Percentiles rank a stretch among this genome's conserved stretches.
phyloP scores from a whole-genome alignment of 768 basidiomycete species.

The Kwoniella sp. region DNA sequence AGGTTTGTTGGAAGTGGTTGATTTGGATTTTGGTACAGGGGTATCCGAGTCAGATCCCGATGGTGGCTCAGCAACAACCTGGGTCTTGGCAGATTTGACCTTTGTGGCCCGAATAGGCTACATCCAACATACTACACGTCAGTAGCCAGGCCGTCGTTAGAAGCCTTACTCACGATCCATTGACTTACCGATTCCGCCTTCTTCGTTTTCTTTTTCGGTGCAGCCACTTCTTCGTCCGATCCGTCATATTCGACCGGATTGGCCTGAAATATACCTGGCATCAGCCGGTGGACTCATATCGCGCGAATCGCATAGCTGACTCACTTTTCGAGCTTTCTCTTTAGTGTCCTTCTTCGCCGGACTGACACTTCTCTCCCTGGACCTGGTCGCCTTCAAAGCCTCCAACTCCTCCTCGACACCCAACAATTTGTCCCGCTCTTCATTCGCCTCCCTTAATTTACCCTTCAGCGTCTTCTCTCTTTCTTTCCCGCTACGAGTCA shows the following conservation, averaged over 20 bases:
- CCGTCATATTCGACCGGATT: slow-evolving; percentile 27
- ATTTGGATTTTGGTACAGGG: slow-evolving; percentile 8
- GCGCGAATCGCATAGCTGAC: slow-evolving; percentile 5
- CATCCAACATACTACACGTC: background rate
- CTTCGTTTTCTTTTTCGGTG: slow-evolving; percentile 26
- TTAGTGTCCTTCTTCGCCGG: slow-evolving; percentile 9
- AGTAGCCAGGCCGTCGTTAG: too few relatives aligned
- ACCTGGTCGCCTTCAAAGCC: slow-evolving; percentile 6
- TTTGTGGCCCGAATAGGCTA: slow-evolving; percentile 14
- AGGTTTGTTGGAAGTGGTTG: background rate
- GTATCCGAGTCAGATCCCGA: slow-evolving; percentile 21
- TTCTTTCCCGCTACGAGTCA: slow-evolving; percentile 33
- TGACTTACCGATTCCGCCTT: slow-evolving; percentile 27
- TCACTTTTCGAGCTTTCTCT: slow-evolving; percentile 24
- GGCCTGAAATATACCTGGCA: background rate
- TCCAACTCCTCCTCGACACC: slow-evolving; percentile 32
- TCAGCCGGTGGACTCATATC: background rate
- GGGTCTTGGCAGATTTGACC: background rate
- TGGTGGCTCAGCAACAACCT: background rate
- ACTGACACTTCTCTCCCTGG: background rate
- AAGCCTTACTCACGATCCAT: too few relatives aligned
- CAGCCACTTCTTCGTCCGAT: slow-evolving; percentile 19
- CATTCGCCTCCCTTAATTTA: slow-evolving; percentile 34
- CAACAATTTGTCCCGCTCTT: slow-evolving; percentile 27
- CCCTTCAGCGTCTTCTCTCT: slow-evolving; percentile 40